These are phyloP conservation scores for Lyophyllum semitale DNA, from an alignment of 768 basidiomycete species.

Conservation along the genomic window DNA sequence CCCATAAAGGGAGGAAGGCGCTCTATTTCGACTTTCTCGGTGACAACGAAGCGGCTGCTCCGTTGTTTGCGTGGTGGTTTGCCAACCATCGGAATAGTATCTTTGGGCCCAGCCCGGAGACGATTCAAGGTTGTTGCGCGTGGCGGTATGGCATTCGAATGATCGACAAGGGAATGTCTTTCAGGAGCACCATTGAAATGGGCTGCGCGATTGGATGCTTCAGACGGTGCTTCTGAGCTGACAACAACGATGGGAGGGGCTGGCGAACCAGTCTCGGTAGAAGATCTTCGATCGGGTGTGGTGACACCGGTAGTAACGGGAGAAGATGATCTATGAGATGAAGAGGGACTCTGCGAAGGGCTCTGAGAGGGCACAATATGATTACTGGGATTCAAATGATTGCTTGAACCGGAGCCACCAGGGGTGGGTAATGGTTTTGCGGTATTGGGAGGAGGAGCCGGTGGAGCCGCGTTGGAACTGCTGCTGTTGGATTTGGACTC, in stretches of 20 bases:
- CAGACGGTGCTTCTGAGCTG: constrained; percentile 64
- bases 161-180: constrained; percentile 51
- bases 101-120: constrained; percentile 83
- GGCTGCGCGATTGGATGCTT: constrained; percentile 42
- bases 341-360: constrained; percentile 40
- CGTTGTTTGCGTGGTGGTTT: constrained; percentile 98
- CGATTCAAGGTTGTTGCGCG: constrained; percentile 71
- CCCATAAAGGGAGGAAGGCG: constrained; percentile 89
- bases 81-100: constrained; percentile 94
- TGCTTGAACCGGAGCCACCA: constrained; percentile 34
- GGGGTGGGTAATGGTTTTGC: constrained; percentile 65
- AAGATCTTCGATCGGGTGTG: constrained; percentile 63
- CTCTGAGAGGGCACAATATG: constrained; percentile 41
- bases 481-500: constrained; percentile 51
- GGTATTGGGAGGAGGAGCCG: constrained; percentile 65
- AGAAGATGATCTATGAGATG: constrained; percentile 44
- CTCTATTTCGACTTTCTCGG: constrained; percentile 96
- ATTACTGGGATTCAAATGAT: constrained; percentile 37
- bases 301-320: constrained; percentile 38
- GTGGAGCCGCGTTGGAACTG: constrained; percentile 40
- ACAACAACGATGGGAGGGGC: constrained; percentile 88
- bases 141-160: constrained; percentile 56
- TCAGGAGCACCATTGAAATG: constrained; percentile 47
- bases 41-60: constrained; percentile 94
- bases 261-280: constrained; percentile 44